Evolutionary conservation across 1,284 basidiomycete species (phyloP), one percentile per base, ranked within the genome.

Genomic region (Ustilago curta): DNA sequence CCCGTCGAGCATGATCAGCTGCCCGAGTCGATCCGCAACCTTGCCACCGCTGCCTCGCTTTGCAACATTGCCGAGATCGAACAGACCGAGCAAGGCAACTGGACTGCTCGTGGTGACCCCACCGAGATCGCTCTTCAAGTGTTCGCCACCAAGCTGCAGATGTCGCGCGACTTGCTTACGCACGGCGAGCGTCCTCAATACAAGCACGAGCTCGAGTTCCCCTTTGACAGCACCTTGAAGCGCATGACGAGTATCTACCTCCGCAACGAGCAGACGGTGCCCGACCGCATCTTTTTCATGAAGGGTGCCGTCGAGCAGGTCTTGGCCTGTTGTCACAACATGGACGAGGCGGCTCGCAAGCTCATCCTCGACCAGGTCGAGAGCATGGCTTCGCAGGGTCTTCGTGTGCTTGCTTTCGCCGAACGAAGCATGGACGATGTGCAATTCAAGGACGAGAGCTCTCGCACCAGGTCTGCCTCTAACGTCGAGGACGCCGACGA

Each of bases 271-370:
- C 40, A 59, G 43, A 47, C 37, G 8, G 37, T 53, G 4, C 31
- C 59, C 5, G 70, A 61, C 18, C 65, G 59, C 25, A 42, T 54
- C 53, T 66, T 74, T 42, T 58, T 78, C 45, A 82, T 81, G 79
- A 82, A 82, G 69, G 80, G 80, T 44, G 80, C 80, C 44, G 79
- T 79, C 12, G 80, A 82, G 56, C 71, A 77, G 25, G 76, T 82
- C 1, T 51, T 82, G 29, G 79, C 79, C 14, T 70, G 73, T 51
- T 82, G 80, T 40, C 35, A 47, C 21, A 43, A 44, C n/a, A 70
- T 79, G 40, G 72, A 79, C 50, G 76, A 81, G 8, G 39, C 21
- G 3, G 40, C 56, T 37, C 67, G 76, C 58, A 69, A 63, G 45
- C 19, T 42, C 21, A 75, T 80, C 53, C 48, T 81, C n/a, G 57